A percentile compares a stretch with the other conserved stretches of the same genome.
Evolutionary conservation across 225 moss, liverwort and hornwort species (phyloP).

Genomic region (Pseudisothecium myosuroides): DNA sequence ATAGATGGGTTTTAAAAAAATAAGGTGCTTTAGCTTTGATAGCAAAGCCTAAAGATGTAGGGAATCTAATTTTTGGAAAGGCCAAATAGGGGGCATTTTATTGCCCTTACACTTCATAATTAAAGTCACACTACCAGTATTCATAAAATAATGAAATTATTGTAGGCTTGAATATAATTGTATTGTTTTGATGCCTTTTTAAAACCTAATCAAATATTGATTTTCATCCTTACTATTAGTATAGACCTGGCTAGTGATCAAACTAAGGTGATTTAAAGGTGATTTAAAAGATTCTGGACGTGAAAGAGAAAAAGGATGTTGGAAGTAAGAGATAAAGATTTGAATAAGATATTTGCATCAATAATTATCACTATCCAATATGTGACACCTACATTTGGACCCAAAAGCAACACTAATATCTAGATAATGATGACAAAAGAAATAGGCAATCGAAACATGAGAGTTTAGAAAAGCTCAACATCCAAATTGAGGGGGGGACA

Average conservation of each 20-base stretch:
- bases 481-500: background rate
- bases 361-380: background rate
- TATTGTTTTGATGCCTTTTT: background rate
- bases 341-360: background rate
- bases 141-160: background rate
- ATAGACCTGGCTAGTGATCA: accelerated
- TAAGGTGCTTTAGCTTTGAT: no score
- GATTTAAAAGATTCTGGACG: background rate
- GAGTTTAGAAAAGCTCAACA: accelerated
- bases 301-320: background rate
- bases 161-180: background rate
- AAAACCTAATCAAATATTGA: background rate
- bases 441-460: background rate
- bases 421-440: background rate
- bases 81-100: no score
- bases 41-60: no score
- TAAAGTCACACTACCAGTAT: no score
- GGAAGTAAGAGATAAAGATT: background rate
- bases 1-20: no score
- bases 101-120: no score
- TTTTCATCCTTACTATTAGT: background rate
- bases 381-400: background rate
- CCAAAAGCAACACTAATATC: background rate
- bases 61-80: no score
- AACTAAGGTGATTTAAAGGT: accelerated